A percentile compares a stretch with the other conserved stretches of the same genome.
phyloP scores from a whole-genome alignment of 2,329 filamentous ascomycete species.

The Talaromyces sp. region DNA sequence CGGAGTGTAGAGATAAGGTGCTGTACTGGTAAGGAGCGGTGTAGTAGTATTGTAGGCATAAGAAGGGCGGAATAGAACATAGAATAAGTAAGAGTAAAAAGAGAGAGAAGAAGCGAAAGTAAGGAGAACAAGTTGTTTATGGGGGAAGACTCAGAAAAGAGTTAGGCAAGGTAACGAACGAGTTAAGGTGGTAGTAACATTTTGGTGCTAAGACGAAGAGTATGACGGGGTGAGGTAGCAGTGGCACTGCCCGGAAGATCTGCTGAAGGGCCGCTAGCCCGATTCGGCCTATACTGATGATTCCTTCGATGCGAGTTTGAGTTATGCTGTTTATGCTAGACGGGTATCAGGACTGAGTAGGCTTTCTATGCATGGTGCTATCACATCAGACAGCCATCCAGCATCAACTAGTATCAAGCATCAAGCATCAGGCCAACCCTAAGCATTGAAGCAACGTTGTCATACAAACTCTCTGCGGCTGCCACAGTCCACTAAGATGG shows the following conservation, averaged over 20 bases:
- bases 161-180: constrained; percentile 12
- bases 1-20: not conserved
- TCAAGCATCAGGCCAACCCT: not conserved
- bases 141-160: constrained; percentile 1
- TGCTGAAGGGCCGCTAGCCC: not conserved
- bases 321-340: too few relatives aligned
- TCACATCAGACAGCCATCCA: not conserved
- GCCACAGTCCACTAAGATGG: not conserved
- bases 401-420: not conserved
- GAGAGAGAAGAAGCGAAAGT: not conserved
- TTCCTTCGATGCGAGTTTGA: too few relatives aligned
- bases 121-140: constrained; percentile 6
- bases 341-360: too few relatives aligned
- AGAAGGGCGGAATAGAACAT: not conserved
- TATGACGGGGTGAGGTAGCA: constrained; percentile 22
- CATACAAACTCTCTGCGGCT: not conserved
- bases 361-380: not conserved
- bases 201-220: constrained; percentile 8
- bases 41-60: not conserved
- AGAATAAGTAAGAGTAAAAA: not conserved
- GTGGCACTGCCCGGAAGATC: constrained; percentile 3
- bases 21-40: not conserved
- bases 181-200: constrained; percentile 12
- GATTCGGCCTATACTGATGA: too few relatives aligned
- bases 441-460: constrained; percentile 10